A percentile compares a stretch with the other conserved stretches of the same genome.
Evolutionary conservation across 2,329 filamentous ascomycete genomes (phyloP).

Genomic region (Cadophora sp.): DNA sequence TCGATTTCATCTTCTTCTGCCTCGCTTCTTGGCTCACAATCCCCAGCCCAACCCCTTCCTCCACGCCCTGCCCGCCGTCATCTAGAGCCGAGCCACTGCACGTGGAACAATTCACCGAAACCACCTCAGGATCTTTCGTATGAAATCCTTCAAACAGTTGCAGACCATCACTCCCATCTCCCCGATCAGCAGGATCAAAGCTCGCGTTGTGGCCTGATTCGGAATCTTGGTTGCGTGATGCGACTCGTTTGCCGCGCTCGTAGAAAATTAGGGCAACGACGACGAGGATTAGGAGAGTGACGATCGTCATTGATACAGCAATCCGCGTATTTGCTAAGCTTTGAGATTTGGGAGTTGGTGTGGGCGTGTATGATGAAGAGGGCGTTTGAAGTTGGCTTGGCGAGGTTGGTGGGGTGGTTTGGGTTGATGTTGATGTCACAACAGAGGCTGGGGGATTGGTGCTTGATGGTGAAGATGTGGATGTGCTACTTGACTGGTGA

Average conservation of each 20-base stretch:
- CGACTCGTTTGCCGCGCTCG: constrained; percentile 4
- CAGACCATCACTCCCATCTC: not conserved
- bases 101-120: not conserved
- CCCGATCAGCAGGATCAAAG: not conserved
- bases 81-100: not conserved
- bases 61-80: not conserved
- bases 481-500: not conserved
- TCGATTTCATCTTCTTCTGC: not conserved
- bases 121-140: not conserved
- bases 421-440: not conserved
- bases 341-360: not conserved
- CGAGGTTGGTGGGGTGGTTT: not conserved
- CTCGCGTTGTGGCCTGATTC: not conserved
- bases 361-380: not conserved
- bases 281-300: not conserved
- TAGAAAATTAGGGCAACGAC: constrained; percentile 3
- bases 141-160: not conserved
- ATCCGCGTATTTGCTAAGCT: not conserved
- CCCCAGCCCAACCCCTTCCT: not conserved
- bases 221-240: not conserved
- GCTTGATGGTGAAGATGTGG: not conserved
- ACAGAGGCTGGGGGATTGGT: not conserved
- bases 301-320: not conserved
- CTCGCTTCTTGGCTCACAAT: not conserved
- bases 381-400: not conserved